Conservation (phyloP, 768 basidiomycete genomes). For the Kwoniella shandongensis region DNA sequence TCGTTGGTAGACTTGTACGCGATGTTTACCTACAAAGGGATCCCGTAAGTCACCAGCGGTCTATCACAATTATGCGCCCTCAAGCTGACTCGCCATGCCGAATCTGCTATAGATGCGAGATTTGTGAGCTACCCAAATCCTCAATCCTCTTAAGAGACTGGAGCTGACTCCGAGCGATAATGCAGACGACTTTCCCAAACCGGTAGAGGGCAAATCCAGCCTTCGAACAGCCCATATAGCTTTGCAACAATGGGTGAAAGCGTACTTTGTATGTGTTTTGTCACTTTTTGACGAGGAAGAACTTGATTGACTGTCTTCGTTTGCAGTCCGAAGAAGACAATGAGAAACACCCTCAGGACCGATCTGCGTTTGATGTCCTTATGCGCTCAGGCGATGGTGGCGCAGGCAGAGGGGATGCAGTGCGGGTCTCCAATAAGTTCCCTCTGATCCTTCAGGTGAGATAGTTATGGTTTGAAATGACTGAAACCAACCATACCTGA, state of each 20-base stretch:
- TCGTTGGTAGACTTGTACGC: constrained; percentile 66
- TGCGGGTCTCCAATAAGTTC: constrained; percentile 66
- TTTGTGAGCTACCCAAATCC: background rate
- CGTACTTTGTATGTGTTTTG: constrained; percentile 63
- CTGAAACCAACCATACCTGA: background rate
- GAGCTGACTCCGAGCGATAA: constrained; percentile 58
- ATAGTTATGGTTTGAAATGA: background rate
- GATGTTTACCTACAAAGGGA: constrained; percentile 73
- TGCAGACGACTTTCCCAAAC: constrained; percentile 54
- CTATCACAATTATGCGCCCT: no score
- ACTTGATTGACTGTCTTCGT: background rate
- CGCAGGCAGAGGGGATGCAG: constrained; percentile 53
- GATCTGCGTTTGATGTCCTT: constrained; percentile 61
- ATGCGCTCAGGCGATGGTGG: constrained; percentile 52
- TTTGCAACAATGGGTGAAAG: constrained; percentile 70
- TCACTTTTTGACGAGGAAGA: constrained; percentile 2
- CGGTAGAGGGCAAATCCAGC: constrained; percentile 16
- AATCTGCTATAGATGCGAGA: constrained; percentile 13
- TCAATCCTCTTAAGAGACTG: constrained; percentile 38
- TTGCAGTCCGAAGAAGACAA: background rate
- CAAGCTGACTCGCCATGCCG: no score
- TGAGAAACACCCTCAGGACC: constrained; percentile 21
- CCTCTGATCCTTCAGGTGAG: constrained; percentile 67
- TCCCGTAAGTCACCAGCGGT: constrained; percentile 66
- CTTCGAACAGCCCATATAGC: constrained; percentile 53